phyloP scores from a whole-genome alignment of 2,329 filamentous ascomycete species.

The Phialocephala subalpina region DNA sequence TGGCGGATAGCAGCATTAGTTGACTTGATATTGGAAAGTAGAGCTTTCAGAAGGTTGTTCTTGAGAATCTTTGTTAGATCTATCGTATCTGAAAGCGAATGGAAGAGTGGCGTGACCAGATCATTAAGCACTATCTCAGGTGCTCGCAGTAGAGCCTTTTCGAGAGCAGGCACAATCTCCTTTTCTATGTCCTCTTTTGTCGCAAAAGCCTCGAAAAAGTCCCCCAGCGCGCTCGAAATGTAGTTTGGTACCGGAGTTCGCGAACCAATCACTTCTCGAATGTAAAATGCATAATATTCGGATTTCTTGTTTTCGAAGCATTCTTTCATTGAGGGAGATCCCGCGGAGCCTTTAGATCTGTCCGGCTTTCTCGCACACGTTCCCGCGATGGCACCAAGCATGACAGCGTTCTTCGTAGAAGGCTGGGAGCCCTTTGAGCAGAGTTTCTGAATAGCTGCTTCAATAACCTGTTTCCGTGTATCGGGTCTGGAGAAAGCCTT shows the following conservation, averaged over 20 bases:
- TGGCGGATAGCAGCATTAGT: slow-evolving; percentile 81
- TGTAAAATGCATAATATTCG: slow-evolving; percentile 83
- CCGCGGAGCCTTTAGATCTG: slow-evolving; percentile 62
- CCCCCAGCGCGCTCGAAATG: slow-evolving; percentile 74
- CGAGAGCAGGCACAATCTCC: slow-evolving; percentile 80
- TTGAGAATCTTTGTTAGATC: slow-evolving; percentile 81
- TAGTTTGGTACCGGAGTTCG: slow-evolving; percentile 74
- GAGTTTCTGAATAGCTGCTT: slow-evolving; percentile 69
- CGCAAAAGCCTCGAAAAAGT: slow-evolving; percentile 84
- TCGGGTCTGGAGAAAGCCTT: slow-evolving; percentile 70
- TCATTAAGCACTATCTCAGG: slow-evolving; percentile 89
- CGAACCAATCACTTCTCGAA: slow-evolving; percentile 84
- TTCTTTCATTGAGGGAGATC: slow-evolving; percentile 69
- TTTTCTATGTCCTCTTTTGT: slow-evolving; percentile 77
- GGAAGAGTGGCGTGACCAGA: slow-evolving; percentile 76
- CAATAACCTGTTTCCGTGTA: slow-evolving; percentile 34
- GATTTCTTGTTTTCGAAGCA: slow-evolving; percentile 72
- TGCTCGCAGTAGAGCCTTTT: slow-evolving; percentile 87
- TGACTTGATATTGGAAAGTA: slow-evolving; percentile 91
- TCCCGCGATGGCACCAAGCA: slow-evolving; percentile 87
- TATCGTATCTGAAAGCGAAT: slow-evolving; percentile 71
- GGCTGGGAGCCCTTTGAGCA: slow-evolving; percentile 72
- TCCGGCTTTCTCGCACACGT: slow-evolving; percentile 78
- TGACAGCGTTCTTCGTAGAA: slow-evolving; percentile 73
- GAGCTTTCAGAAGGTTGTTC: slow-evolving; percentile 79